A percentile compares a stretch with the other conserved stretches of the same genome.
Conservation (phyloP, 768 basidiomycete species). For the Phanerochaete carnosa region DNA sequence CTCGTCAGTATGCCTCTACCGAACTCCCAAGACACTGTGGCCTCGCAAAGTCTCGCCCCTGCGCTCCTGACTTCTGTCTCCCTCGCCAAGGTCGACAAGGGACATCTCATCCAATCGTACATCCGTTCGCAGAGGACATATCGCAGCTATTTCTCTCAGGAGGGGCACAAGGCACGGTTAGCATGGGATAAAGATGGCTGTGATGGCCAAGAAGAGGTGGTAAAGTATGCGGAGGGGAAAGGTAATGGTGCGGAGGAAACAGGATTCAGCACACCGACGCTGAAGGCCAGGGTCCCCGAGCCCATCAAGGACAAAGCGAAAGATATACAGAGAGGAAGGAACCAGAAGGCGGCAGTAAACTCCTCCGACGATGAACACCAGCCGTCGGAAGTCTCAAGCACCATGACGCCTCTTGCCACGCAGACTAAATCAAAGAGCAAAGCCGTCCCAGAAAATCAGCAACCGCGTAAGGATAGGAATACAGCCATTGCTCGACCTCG, state of each 20-base stretch:
- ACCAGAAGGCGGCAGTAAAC: background rate
- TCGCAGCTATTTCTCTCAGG: constrained; percentile 38
- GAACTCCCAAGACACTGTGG: background rate
- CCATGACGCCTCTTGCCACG: no score
- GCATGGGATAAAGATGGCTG: constrained; percentile 19
- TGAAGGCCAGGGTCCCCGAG: constrained; percentile 10
- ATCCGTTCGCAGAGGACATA: constrained; percentile 47
- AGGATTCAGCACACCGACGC: constrained; percentile 18
- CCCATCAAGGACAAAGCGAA: background rate
- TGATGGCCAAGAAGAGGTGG: background rate
- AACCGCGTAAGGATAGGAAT: no score
- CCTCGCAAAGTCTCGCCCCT: background rate
- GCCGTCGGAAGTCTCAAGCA: no score
- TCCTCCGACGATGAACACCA: no score
- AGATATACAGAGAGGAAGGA: background rate
- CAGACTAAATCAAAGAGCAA: background rate
- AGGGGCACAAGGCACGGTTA: constrained; percentile 26
- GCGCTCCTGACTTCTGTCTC: background rate
- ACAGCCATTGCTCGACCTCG: background rate
- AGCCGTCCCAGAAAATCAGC: background rate
- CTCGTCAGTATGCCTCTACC: background rate
- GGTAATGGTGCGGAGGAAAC: background rate
- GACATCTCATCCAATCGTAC: constrained; percentile 42
- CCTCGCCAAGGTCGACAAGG: constrained; percentile 34
- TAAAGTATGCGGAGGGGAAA: background rate